A percentile compares a stretch with the other conserved stretches of the same genome.
Evolutionary conservation across 257 asterid species (phyloP).

Genomic region (Leptodermis oblonga): DNA sequence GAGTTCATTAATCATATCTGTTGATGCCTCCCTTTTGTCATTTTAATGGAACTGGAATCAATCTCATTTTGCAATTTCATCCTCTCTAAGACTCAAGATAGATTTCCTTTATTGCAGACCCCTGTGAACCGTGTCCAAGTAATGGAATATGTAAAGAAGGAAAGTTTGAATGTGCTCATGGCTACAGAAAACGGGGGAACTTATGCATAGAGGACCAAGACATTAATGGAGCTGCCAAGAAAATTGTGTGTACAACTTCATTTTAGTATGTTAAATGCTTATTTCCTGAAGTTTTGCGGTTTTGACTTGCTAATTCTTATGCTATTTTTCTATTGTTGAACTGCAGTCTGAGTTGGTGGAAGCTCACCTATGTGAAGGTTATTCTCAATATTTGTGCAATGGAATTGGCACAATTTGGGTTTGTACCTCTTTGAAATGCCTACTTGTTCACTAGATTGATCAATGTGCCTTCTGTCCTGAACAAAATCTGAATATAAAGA

Average conservation of each 20-base stretch:
- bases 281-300: neutral
- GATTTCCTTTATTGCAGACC: slow-evolving; percentile 42
- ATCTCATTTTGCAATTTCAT: neutral
- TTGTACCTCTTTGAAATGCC: slow-evolving; percentile 22
- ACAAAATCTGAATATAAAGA: neutral
- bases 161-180: slow-evolving; percentile 60
- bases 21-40: neutral
- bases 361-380: slow-evolving; percentile 54
- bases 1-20: neutral
- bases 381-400: slow-evolving; percentile 60
- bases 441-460: neutral
- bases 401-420: slow-evolving; percentile 80
- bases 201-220: slow-evolving; percentile 72
- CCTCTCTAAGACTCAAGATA: slow-evolving; percentile 14
- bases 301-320: slow-evolving; percentile 19
- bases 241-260: slow-evolving; percentile 41
- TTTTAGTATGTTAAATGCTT: neutral
- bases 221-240: slow-evolving; percentile 51
- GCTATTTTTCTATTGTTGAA: slow-evolving; percentile 19
- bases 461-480: neutral
- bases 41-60: neutral
- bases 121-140: slow-evolving; percentile 75
- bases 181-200: slow-evolving; percentile 59
- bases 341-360: slow-evolving; percentile 75
- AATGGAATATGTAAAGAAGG: slow-evolving; percentile 79